Evolutionary conservation across 805 yeast genomes (phyloP), one percentile per base, ranked within the genome.

Genomic region (Lachancea sp.): DNA sequence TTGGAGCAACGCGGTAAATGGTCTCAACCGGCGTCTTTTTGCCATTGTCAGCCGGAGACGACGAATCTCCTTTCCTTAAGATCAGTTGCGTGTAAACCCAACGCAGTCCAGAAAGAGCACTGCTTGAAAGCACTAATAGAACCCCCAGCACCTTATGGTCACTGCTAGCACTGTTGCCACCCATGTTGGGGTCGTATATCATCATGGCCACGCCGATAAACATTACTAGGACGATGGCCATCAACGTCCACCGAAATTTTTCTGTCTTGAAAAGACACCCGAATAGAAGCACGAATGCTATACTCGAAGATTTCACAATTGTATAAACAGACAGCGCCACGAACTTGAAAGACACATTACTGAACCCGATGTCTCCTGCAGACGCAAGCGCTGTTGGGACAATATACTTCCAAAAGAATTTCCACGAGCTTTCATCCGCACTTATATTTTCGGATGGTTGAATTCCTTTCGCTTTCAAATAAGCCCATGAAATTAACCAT

Each of bases 51-150:
- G 27, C 34, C 26, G 16, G 42, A 15, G 45, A 38, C 15, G 19
- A 17, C n/a, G 44, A 36, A 37, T 46, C 57, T 36, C 37, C 45
- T 36, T 69, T 73, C 52, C 76, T 82, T 41, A 93, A 68, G 30
- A 91, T 72, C 18, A 93, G 63, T 59, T 93, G 98, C 1, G 98
- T 89, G 49, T 90, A 77, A 1, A 95, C 91, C 99, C 99, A 93
- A 51, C 99, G 75, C 42, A 93, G 68, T 0, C 99, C 99, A 13
- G 93, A 82, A 67, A 88, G 75, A 60, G 84, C 74, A 2, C 95
- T 79, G 3, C 96, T 90, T 1, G 76, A 67, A 25, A 93, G 66
- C 1, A 91, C 97, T 22, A 89, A 67, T 1, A 79, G 43, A 18
- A 88, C 79, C 1, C 99, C 98, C 1, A 82, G 48, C 26, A 62